A percentile compares a stretch with the other conserved stretches of the same genome.
These are phyloP conservation scores for Eucalyptus marginata DNA, from an alignment of 345 rosid species.

Conservation along the genomic window DNA sequence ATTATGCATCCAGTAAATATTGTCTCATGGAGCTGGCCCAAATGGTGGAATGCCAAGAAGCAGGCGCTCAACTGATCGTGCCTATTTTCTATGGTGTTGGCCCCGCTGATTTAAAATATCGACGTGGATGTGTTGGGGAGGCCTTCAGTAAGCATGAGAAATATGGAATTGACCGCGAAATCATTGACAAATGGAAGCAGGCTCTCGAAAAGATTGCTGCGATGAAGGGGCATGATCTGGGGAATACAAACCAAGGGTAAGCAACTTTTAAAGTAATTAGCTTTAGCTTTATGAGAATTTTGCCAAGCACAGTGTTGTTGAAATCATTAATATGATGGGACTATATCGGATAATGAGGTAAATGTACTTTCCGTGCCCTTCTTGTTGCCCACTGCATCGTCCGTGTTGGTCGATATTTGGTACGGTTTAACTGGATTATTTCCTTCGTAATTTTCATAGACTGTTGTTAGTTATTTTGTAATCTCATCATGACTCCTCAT, in stretches of 20 bases:
- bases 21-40: neutral
- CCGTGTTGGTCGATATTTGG: neutral
- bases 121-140: neutral
- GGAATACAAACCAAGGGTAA: rapidly evolving
- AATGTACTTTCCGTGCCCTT: neutral
- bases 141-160: rapidly evolving
- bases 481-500: neutral
- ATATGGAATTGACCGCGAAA: rapidly evolving
- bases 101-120: neutral
- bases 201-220: rapidly evolving
- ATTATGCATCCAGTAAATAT: neutral
- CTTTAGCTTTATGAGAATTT: rapidly evolving
- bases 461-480: neutral
- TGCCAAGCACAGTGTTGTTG: rapidly evolving
- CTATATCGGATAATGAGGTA: neutral
- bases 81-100: neutral
- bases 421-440: neutral
- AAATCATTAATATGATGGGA: neutral
- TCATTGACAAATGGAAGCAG: neutral
- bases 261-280: rapidly evolving
- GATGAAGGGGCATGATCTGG: rapidly evolving
- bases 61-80: neutral
- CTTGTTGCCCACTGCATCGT: neutral
- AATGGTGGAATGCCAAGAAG: neutral
- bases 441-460: neutral